Base-by-base conservation (phyloP, 257 asterid species). In the Sherardia arvensis region DNA sequence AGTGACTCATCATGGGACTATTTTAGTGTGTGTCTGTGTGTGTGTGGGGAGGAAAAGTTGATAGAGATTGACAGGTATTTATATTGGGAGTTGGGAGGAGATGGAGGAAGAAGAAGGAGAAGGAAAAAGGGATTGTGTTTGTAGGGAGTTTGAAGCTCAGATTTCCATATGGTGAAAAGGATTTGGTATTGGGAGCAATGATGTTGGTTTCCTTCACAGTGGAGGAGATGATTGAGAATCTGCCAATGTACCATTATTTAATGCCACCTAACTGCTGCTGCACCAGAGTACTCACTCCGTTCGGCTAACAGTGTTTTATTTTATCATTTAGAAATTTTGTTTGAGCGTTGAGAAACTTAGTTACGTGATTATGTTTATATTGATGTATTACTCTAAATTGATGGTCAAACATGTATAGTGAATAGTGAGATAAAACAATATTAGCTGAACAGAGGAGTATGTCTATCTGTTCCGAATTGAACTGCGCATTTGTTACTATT, bases 151-250 rank as follows among this genome's bases (percentile, higher is more conserved):
- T 53, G 69, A 69, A 71, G 80, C 64, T 49, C 77, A 72, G 79
- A 71, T 77, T 78, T 74, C 61, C 62, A 75, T 68, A 77, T 59
- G 76, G 73, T 43, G 70, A 72, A 69, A 73, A 75, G 76, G 80
- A 73, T 76, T 69, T 78, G 82, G 76, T 86, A 87, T 75, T 84
- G 87, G 88, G 83, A 62, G 89, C 84, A 86, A 86, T 84, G 77
- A 86, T 84, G 84, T 74, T 9, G 79, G 81, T 71, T 77, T 78
- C 73, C 81, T 62, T 56, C 68, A 60, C 85, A 73, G 91, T 86
- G 91, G 95, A 82, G 68, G 75, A 71, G 89, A 87, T 87, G 87
- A 87, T 84, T 82, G 89, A 77, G 89, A 84, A 82, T 80, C 92
- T 84, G 74, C 80, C 82, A 67, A 65, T 76, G 72, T 67, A 34